Percentiles rank a stretch among this genome's conserved stretches.
Evolutionary conservation across 2,329 filamentous ascomycete species (phyloP).

Genomic region (Akanthomyces dipterigenus): DNA sequence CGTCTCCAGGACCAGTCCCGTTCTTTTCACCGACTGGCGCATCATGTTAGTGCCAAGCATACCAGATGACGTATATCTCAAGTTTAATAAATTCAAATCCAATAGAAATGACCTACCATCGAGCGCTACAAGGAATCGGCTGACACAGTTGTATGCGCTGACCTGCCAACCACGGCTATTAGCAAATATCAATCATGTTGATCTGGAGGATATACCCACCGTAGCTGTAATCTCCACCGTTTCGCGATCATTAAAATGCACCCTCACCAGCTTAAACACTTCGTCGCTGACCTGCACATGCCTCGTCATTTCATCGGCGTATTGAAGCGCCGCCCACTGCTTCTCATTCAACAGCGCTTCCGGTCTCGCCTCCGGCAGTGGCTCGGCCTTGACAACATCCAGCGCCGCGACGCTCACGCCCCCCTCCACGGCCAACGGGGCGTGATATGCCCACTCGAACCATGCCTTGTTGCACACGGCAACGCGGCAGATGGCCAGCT

Average conservation of each 20-base stretch:
- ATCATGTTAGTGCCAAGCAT: neutral
- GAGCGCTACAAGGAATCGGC: constrained; percentile 73
- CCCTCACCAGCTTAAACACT: constrained; percentile 58
- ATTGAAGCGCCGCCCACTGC: constrained; percentile 64
- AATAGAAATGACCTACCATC: constrained; percentile 49
- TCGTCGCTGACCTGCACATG: constrained; percentile 62
- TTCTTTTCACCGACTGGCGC: constrained; percentile 52
- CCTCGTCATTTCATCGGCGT: constrained; percentile 79
- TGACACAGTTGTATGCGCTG: constrained; percentile 79
- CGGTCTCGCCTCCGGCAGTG: constrained; percentile 22
- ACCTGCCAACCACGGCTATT: constrained; percentile 29
- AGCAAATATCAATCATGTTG: constrained; percentile 11
- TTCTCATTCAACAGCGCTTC: constrained; percentile 41
- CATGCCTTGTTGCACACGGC: constrained; percentile 74
- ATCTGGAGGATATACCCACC: constrained; percentile 32
- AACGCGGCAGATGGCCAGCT: constrained; percentile 75
- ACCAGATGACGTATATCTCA: neutral
- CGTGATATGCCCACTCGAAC: constrained; percentile 81
- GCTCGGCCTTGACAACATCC: constrained; percentile 33
- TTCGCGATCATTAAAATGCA: constrained; percentile 59
- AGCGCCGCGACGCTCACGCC: constrained; percentile 50
- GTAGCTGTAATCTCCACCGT: constrained; percentile 77
- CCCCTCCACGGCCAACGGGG: constrained; percentile 55
- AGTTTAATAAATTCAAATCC: neutral
- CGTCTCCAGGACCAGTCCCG: constrained; percentile 40